These are phyloP conservation scores for Yarrowia yakushimensis DNA, from an alignment of 805 yeast genomes.

Conservation along the genomic window DNA sequence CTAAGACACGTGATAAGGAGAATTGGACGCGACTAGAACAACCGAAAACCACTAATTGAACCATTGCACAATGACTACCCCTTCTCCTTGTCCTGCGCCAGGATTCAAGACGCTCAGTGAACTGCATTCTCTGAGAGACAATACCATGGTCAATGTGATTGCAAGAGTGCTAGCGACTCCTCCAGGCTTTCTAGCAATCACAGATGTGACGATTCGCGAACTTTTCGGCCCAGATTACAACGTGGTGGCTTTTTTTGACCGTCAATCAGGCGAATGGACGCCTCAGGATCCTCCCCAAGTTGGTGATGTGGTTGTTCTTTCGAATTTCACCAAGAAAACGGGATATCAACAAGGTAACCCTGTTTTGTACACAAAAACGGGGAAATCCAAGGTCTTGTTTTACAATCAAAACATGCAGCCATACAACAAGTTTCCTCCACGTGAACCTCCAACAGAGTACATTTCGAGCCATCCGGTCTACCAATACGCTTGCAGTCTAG, in stretches of 20 bases:
- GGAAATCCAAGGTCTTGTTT: not conserved
- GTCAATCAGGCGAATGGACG: not conserved
- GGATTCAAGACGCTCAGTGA: not conserved
- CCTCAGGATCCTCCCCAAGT: not conserved
- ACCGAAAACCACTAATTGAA: no score
- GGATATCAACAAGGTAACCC: not conserved
- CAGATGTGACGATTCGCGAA: not conserved
- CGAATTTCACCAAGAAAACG: not conserved
- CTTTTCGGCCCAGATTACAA: not conserved
- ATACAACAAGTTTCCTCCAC: not conserved
- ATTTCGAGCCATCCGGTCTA: not conserved
- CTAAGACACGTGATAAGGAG: no score
- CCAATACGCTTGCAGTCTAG: not conserved
- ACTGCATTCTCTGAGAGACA: not conserved
- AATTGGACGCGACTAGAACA: no score
- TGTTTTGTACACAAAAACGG: not conserved
- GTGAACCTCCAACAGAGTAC: not conserved
- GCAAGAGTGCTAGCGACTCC: not conserved
- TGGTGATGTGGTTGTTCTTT: not conserved
- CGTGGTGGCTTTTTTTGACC: not conserved
- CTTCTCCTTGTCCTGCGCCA: no score
- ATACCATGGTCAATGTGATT: not conserved
- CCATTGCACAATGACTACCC: not conserved
- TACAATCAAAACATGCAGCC: not conserved
- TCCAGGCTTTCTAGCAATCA: not conserved